Evolutionary conservation across 306 rosid species (phyloP), one percentile per base, ranked within the genome.

Genomic region (Rosa chinensis): DNA sequence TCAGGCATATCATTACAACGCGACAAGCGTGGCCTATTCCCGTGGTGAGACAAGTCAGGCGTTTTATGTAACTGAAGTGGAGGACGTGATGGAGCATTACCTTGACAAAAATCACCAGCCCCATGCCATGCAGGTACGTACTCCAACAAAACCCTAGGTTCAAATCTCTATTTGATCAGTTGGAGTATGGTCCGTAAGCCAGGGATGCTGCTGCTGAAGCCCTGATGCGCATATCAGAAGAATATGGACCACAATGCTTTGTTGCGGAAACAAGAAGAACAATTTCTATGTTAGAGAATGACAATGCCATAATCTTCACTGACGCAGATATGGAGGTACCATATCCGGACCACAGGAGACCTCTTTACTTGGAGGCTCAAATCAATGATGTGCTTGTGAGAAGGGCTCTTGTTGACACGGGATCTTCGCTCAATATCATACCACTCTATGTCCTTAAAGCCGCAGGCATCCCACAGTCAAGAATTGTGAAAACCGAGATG

Each of bases 181-280:
- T 63, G 3, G 68, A 4, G 4, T 63, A 25, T 63, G 20, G n/a
- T 5, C 20, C 42, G 5, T 13, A 56, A 7, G 63, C 63, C 0
- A 56, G 32, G 28, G 2, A 56, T 0, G 63, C 32, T n/a, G 5
- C 32, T 2, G 32, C 63, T 0, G 1, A 56, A n/a, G 63, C 63
- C n/a, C 12, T 56, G 3, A 56, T 56, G 63, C 12, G 5, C 4
- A n/a, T 56, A 3, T 56, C 12, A 1, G 63, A 56, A 1, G 28
- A 56, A 11, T 56, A n/a, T 0, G 63, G 63, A 3, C 32, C 13
- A 0, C 5, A 56, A 56, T 56, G 63, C 28, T 62, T 62, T 13
- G 3, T 4, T 12, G 0, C 8, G 0, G 39, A 62, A 0, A 1
- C 7, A 0, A 0, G 1, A 2, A 62, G 42, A 0, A 56, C 63